Evolutionary conservation across 805 yeast species (phyloP).

Genomic region (Kluyveromyces starmeri): DNA sequence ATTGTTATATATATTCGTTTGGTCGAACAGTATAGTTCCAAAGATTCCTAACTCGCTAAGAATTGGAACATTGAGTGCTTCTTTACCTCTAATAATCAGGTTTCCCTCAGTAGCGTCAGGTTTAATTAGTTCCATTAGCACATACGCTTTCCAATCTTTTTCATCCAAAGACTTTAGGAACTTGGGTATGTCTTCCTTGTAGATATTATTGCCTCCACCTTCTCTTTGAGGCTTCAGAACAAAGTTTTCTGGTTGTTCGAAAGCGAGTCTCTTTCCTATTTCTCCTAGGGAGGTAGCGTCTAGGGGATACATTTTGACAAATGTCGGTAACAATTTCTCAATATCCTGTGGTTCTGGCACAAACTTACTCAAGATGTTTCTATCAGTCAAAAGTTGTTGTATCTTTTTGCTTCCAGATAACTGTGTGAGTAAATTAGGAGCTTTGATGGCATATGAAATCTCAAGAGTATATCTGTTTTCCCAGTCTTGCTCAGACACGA

Average conservation of each 20-base stretch:
- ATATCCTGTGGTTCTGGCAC: slow-evolving; percentile 29
- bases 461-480: slow-evolving; percentile 65
- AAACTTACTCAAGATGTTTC: slow-evolving; percentile 39
- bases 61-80: slow-evolving; percentile 59
- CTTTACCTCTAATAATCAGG: slow-evolving; percentile 59
- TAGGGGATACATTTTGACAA: slow-evolving; percentile 81
- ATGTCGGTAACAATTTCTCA: slow-evolving; percentile 38
- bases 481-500: slow-evolving; percentile 62
- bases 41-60: slow-evolving; percentile 88
- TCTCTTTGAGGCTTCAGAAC: slow-evolving; percentile 97
- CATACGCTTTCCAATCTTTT: slow-evolving; percentile 80
- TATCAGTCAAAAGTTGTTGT: slow-evolving; percentile 75
- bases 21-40: slow-evolving; percentile 75
- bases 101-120: slow-evolving; percentile 59
- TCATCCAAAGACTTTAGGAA: slow-evolving; percentile 55
- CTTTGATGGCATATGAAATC: slow-evolving; percentile 71
- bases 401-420: slow-evolving; percentile 89
- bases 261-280: slow-evolving; percentile 56
- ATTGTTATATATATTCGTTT: slow-evolving; percentile 49
- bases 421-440: slow-evolving; percentile 85
- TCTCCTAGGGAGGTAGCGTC: slow-evolving; percentile 60
- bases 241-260: slow-evolving; percentile 55
- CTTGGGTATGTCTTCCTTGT: slow-evolving; percentile 73
- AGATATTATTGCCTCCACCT: slow-evolving; percentile 96
- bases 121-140: slow-evolving; percentile 85